Base-by-base conservation (phyloP, 2,329 filamentous ascomycete species). In the Penicillium occitanis region DNA sequence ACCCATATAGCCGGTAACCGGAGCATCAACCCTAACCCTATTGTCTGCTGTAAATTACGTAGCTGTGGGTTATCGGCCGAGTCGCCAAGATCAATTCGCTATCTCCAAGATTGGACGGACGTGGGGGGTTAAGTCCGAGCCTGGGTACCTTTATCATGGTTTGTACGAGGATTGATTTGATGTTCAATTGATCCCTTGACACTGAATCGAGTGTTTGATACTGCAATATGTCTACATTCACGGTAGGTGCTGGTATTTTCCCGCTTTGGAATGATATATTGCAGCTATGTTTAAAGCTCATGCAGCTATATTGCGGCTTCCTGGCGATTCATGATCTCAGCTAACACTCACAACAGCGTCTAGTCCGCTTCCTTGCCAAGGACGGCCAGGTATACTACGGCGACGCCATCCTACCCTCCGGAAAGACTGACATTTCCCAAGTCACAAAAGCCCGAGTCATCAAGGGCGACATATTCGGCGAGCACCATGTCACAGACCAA, bases 311-410 rank as follows among this genome's bases (percentile, higher is more conserved):
- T 22, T 37, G 33, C 7, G n/a, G 19, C 19, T 22, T 17, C 6
- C 30, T 14, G 17, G 8, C n/a, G 2, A 14, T 19, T 57, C 30
- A 5, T 57, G 33, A 40, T 22, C n/a, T 14, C 17, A 62, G n/a
- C 53, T 59, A 55, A 68, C 51, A 37, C n/a, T n/a, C 51, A 63
- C 35, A 60, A 40, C 72, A 91, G 87, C 87, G 89, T 72, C 87
- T 93, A 46, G 81, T 93, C 70, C 88, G 90, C 63, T 93, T 92
- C 79, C 84, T 91, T 8, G 87, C 89, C 71, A 87, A 85, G 71
- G 88, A 92, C 72, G 90, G 90, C 74, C 82, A 83, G 65, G 84
- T 86, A 42, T 90, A 91, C 77, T 91, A 91, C 69, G 91, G 90
- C 70, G 89, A 93, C 78, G 90, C 90, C 67, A 86, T 92, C 65